phyloP scores from a whole-genome alignment of 2,329 filamentous ascomycete species.

The Raffaelea deltoideospora region DNA sequence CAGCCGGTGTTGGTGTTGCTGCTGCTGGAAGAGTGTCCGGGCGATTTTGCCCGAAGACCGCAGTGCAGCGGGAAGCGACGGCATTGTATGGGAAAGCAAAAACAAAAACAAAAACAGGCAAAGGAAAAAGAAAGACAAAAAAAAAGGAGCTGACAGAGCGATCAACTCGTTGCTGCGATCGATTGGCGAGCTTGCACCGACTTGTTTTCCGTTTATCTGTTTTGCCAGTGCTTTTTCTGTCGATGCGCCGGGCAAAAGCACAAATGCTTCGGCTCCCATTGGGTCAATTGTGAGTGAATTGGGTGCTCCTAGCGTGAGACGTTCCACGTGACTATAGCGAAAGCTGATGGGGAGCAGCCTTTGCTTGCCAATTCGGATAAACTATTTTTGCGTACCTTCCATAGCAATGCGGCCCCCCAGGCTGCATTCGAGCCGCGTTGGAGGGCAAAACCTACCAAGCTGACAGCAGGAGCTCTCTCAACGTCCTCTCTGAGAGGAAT shows the following conservation, averaged over 20 bases:
- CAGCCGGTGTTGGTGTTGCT: slow-evolving; percentile 37
- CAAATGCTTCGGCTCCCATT: slow-evolving; percentile 10
- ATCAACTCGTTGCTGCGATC: slow-evolving; percentile 10
- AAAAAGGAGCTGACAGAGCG: neutral
- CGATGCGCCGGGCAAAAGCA: slow-evolving; percentile 3
- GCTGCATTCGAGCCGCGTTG: slow-evolving; percentile 28
- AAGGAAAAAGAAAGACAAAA: neutral
- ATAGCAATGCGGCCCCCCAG: no score
- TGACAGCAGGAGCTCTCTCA: neutral
- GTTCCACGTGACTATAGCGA: no score
- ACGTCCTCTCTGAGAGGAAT: no score
- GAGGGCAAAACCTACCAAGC: no score
- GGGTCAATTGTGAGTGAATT: slow-evolving; percentile 4
- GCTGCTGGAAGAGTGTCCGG: slow-evolving; percentile 32
- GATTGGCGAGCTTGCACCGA: slow-evolving; percentile 8
- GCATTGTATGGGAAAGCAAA: slow-evolving; percentile 3
- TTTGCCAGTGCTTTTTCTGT: slow-evolving; percentile 9
- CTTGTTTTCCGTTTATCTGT: slow-evolving; percentile 6
- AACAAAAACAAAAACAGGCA: no score
- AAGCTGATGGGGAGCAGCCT: no score
- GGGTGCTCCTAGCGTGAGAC: no score
- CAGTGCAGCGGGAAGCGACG: slow-evolving; percentile 26
- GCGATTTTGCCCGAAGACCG: slow-evolving; percentile 34
- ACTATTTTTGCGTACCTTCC: no score
- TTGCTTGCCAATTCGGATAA: no score